These are phyloP conservation scores for Blastobotrys chiropterorum DNA, from an alignment of 805 yeast genomes.

Conservation along the genomic window DNA sequence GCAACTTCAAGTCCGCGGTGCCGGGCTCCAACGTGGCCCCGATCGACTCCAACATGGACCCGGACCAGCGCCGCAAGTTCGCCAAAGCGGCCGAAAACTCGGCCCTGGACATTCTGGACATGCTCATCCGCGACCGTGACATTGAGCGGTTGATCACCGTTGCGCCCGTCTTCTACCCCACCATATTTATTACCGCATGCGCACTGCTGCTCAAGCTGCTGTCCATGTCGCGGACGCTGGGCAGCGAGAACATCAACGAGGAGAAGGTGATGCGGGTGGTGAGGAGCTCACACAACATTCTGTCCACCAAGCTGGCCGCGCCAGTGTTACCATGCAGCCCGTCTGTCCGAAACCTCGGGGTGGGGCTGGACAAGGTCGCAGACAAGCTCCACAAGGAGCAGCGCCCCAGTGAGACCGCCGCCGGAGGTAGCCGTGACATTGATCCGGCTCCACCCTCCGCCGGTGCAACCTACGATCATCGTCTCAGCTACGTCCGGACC, in stretches of 20 bases:
- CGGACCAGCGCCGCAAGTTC: conserved; percentile 2
- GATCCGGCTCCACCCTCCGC: background rate
- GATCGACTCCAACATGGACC: conserved; percentile 1
- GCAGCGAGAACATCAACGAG: conserved; percentile 8
- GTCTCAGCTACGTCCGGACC: background rate
- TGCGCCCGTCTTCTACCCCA: conserved; percentile 22
- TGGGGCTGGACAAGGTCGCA: conserved; percentile 11
- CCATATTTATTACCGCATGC: conserved; percentile 21
- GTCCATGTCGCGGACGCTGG: conserved; percentile 8
- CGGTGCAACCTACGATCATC: background rate
- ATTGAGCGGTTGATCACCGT: conserved; percentile 17
- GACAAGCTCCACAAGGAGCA: conserved; percentile 1
- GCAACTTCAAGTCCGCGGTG: conserved; percentile 4
- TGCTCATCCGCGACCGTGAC: conserved; percentile 18
- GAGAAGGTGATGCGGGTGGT: conserved; percentile 6
- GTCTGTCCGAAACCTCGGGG: conserved; percentile 13
- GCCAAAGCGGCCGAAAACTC: conserved; percentile 18
- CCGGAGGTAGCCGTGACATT: background rate
- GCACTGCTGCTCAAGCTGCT: conserved; percentile 19
- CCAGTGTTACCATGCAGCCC: conserved; percentile 15
- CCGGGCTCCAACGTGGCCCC: background rate
- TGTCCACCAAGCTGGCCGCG: conserved; percentile 5
- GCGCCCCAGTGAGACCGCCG: background rate
- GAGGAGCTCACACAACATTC: conserved; percentile 6
- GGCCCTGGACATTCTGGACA: conserved; percentile 19